These are phyloP conservation scores for Phytophthora pisi DNA, from an alignment of 352 stramenopile genomes.

Conservation along the genomic window DNA sequence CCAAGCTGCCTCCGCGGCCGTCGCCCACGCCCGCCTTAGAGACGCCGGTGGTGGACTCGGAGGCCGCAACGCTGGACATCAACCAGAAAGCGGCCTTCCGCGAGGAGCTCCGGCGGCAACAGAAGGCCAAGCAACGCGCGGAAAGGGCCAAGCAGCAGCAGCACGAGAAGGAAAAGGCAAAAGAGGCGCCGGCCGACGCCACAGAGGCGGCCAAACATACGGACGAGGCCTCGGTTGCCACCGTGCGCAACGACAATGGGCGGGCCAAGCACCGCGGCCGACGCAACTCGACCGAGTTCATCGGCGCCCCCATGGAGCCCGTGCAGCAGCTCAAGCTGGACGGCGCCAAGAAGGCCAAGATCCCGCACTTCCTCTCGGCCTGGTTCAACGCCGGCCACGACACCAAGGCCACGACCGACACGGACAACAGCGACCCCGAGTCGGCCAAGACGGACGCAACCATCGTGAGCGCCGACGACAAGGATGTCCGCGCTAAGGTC, in stretches of 20 bases:
- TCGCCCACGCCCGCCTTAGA: constrained; percentile 6
- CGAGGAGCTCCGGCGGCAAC: constrained; percentile 52
- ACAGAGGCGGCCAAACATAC: background rate
- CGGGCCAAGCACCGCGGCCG: constrained; percentile 34
- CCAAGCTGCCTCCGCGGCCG: constrained; percentile 22
- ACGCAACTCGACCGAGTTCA: constrained; percentile 57
- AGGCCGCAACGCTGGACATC: constrained; percentile 59
- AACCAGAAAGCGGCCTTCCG: constrained; percentile 62
- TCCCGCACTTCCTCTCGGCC: constrained; percentile 69
- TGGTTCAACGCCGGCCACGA: constrained; percentile 69
- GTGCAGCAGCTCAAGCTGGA: constrained; percentile 71
- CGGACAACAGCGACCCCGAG: constrained; percentile 27
- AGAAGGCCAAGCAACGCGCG: constrained; percentile 47
- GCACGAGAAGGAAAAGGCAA: constrained; percentile 30
- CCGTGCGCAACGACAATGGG: constrained; percentile 47
- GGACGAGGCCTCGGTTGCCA: constrained; percentile 40
- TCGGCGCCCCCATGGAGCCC: constrained; percentile 53
- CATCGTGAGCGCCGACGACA: constrained; percentile 29
- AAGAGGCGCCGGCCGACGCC: background rate
- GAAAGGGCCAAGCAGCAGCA: constrained; percentile 25
- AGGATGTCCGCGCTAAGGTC: constrained; percentile 3
- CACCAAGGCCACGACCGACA: constrained; percentile 38
- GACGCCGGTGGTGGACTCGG: constrained; percentile 37
- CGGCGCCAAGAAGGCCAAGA: constrained; percentile 75
- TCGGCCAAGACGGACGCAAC: constrained; percentile 31